A percentile compares a stretch with the other conserved stretches of the same genome.
Conservation (phyloP, 768 basidiomycete genomes). For the Pleurotus cornucopiae region DNA sequence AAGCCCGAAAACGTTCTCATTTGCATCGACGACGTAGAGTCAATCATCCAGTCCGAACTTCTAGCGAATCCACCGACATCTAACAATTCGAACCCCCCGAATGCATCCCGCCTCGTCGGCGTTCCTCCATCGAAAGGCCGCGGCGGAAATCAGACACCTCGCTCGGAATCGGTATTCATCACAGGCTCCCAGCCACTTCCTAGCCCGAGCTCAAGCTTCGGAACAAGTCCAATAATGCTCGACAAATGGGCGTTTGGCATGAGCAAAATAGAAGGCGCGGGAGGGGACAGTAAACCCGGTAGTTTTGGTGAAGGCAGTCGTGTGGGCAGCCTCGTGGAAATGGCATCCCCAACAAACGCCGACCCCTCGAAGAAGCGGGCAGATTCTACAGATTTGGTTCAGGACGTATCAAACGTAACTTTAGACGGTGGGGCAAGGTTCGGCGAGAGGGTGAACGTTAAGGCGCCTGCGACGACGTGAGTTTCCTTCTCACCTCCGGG, state of each 20-base stretch:
- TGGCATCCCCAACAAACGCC: constrained; percentile 20
- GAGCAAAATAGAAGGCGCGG: constrained; percentile 74
- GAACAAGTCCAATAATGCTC: constrained; percentile 57
- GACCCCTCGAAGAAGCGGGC: constrained; percentile 14
- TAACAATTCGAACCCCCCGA: constrained; percentile 26
- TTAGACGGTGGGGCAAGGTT: constrained; percentile 28
- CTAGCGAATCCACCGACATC: constrained; percentile 42
- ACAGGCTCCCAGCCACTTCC: constrained; percentile 93
- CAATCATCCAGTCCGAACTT: constrained; percentile 83
- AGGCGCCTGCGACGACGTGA: constrained; percentile 5
- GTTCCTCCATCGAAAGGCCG: constrained; percentile 91
- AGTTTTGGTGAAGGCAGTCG: constrained; percentile 1
- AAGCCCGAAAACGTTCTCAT: constrained; percentile 99
- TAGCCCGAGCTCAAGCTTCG: constrained; percentile 72
- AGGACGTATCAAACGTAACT: constrained; percentile 36
- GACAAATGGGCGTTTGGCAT: constrained; percentile 92
- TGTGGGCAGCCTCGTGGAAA: constrained; percentile 8
- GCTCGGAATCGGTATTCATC: constrained; percentile 73
- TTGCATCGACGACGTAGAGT: constrained; percentile 93
- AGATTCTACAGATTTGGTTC: constrained; percentile 28
- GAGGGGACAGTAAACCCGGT: constrained; percentile 23
- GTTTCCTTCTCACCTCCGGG: background rate
- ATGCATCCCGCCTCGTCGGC: constrained; percentile 72
- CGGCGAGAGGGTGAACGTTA: constrained; percentile 19
- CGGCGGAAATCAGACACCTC: constrained; percentile 94